Percentiles rank a stretch among this genome's conserved stretches.
phyloP scores from a whole-genome alignment of 2,329 filamentous ascomycete species.

The Macroventuria anomochaeta region DNA sequence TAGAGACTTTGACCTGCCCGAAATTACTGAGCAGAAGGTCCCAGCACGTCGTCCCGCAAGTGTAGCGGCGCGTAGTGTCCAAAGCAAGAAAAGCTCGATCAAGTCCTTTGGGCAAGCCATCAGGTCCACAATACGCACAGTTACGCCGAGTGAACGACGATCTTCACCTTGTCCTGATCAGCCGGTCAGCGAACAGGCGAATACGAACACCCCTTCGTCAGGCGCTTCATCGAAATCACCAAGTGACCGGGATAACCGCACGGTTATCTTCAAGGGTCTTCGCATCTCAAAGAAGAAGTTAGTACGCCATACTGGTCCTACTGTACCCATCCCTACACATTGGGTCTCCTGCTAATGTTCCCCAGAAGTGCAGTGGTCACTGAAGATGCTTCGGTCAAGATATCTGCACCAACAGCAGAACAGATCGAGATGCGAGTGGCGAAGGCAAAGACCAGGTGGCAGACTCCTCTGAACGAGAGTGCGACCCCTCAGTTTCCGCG shows the following conservation, averaged over 20 bases:
- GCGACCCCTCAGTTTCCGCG: constrained; percentile 37
- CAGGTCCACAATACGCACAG: constrained; percentile 47
- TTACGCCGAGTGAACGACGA: constrained; percentile 39
- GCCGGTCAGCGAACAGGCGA: constrained; percentile 1
- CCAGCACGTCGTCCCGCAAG: constrained; percentile 19
- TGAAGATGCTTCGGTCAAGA: neutral
- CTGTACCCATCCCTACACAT: neutral
- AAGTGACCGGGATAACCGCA: neutral
- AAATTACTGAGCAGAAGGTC: constrained; percentile 19
- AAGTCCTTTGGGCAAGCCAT: constrained; percentile 36
- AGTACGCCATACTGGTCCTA: neutral
- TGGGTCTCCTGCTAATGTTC: neutral
- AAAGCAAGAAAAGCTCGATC: constrained; percentile 38
- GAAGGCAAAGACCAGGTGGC: constrained; percentile 52
- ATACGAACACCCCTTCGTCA: constrained; percentile 15
- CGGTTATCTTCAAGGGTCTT: neutral
- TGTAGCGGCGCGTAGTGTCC: constrained; percentile 19
- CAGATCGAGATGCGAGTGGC: constrained; percentile 50
- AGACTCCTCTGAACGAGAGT: constrained; percentile 47
- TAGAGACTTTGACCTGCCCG: constrained; percentile 13
- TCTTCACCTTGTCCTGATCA: constrained; percentile 17
- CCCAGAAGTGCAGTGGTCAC: neutral
- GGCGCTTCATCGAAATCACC: neutral
- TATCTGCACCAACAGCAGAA: constrained; percentile 43
- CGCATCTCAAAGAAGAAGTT: constrained; percentile 4